Percentiles rank a stretch among this genome's conserved stretches.
Evolutionary conservation across 345 rosid species (phyloP).

Genomic region (Sisymbrium altissimum): DNA sequence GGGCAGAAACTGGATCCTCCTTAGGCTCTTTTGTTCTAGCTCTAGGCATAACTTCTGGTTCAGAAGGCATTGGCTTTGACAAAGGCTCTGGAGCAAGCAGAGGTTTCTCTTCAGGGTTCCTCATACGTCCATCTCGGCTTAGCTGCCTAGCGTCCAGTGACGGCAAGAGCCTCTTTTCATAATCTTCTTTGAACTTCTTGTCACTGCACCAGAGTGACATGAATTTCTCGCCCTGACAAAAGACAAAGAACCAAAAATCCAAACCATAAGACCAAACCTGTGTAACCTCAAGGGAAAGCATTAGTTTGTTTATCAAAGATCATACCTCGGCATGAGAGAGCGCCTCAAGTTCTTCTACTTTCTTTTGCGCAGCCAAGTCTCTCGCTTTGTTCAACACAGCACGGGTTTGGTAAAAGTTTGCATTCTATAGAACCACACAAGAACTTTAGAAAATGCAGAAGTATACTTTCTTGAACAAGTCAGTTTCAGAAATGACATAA

Average conservation of each 20-base stretch:
- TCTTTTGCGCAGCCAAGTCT: constrained; percentile 50
- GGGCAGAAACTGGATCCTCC: constrained; percentile 52
- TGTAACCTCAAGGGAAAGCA: background rate
- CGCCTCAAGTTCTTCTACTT: constrained; percentile 47
- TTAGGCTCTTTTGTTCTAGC: constrained; percentile 42
- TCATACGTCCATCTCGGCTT: constrained; percentile 74
- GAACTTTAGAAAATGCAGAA: background rate
- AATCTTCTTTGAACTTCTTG: constrained; percentile 73
- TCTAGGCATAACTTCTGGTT: constrained; percentile 41
- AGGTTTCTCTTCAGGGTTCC: constrained; percentile 79
- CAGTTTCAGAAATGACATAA: background rate
- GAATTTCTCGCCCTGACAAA: constrained; percentile 60
- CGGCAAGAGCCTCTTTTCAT: constrained; percentile 57
- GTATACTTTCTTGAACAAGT: background rate
- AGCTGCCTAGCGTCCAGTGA: constrained; percentile 66
- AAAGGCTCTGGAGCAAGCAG: constrained; percentile 38
- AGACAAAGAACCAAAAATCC: constrained; percentile 12
- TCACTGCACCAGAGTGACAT: constrained; percentile 56
- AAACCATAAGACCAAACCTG: background rate
- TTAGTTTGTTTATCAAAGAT: background rate
- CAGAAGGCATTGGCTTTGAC: constrained; percentile 13
- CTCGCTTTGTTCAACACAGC: constrained; percentile 43
- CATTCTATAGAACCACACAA: constrained; percentile 41
- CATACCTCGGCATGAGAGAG: constrained; percentile 49
- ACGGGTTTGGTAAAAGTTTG: constrained; percentile 41